Evolutionary conservation across 306 rosid genomes (phyloP), one percentile per base, ranked within the genome.

Genomic region (Prunus davidiana): DNA sequence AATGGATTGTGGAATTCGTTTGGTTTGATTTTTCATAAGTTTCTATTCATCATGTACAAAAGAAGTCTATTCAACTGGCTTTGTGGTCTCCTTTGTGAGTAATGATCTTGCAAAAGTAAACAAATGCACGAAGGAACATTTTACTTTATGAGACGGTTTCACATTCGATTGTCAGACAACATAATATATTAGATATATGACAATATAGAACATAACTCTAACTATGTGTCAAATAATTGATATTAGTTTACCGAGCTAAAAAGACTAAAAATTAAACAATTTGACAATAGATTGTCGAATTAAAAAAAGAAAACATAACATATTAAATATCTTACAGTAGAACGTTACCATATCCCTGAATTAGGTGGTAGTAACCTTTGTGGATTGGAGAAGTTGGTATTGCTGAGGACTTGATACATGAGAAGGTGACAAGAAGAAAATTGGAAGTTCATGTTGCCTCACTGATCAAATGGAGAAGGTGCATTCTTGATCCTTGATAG

Each of bases 31-130:
- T 47, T 25, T 66, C 45, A 54, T 43, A 43, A 72, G 62, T 57
- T 65, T 76, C 43, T 16, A 43, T 28, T 69, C 49, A 22, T 74
- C 70, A 3, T 19, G 78, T 45, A 61, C 75, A 71, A 22, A 72
- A 12, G 20, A 54, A 28, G 32, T 16, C 14, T n/a, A 30, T 30
- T 28, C n/a, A 2, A 55, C 28, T 71, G 1, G 34, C 38, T 19
- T 54, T 15, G 4, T 10, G 38, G 46, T 22, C 0, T 72, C 51
- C 62, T 55, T 56, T 72, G 62, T 30, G 64, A 54, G 12, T 64
- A 61, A 61, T 61, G 2, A 49, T 49, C 14, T 12, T 49, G 54
- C 3, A 49, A 49, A 49, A 1, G 54, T 38, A 38, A 38, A 7
- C 43, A 38, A 38, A 38, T 38, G 43, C 9, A 38, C 43, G 0